Conservation (phyloP, 140 eudicot species). For the Cichorium intybus region DNA sequence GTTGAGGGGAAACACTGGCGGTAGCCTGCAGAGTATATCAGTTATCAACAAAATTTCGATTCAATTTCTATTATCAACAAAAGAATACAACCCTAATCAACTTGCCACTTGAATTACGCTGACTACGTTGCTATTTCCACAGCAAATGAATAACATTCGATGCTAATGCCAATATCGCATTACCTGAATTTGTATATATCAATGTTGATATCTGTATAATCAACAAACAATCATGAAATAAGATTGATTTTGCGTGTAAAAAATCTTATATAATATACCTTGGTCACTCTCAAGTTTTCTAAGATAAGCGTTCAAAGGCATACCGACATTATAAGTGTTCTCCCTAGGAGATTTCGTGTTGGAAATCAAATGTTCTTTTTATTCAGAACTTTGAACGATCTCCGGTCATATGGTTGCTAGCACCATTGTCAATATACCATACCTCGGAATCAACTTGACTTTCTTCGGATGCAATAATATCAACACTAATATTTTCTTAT, state of each 20-base stretch:
- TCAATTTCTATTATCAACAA: background rate
- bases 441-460: too few relatives aligned
- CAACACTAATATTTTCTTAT: too few relatives aligned
- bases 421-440: too few relatives aligned
- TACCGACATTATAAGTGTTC: too few relatives aligned
- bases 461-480: too few relatives aligned
- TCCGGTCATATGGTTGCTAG: too few relatives aligned
- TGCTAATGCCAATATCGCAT: constrained; percentile 57
- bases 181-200: constrained; percentile 58
- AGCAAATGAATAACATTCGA: constrained; percentile 52
- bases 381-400: too few relatives aligned
- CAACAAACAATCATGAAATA: constrained; percentile 10
- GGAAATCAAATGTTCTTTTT: too few relatives aligned
- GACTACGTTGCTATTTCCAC: constrained; percentile 65
- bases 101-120: constrained; percentile 46
- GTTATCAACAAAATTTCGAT: background rate
- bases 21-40: constrained; percentile 37
- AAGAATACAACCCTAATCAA: too few relatives aligned
- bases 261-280: constrained; percentile 39
- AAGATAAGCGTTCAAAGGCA: too few relatives aligned
- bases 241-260: background rate
- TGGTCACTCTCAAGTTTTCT: constrained; percentile 69
- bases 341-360: too few relatives aligned
- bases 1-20: constrained; percentile 43
- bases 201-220: constrained; percentile 48